Conservation (phyloP, 2,329 filamentous ascomycete species). For the Huntiella abstrusa region DNA sequence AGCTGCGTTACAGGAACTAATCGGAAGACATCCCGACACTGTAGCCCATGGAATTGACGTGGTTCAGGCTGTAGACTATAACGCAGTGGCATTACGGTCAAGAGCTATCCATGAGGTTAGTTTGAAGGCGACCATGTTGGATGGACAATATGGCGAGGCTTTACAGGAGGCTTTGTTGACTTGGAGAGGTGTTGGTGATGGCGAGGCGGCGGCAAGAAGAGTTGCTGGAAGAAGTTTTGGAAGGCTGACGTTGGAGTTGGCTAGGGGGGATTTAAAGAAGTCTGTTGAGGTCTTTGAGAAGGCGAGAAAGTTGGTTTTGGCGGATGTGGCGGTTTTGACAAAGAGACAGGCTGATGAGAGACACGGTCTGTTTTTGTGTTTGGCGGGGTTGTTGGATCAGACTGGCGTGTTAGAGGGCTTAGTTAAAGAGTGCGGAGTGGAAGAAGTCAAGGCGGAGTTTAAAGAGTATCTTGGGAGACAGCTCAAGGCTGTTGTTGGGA, state of each 20-base stretch:
- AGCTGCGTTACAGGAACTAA: constrained; percentile 80
- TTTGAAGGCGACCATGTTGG: constrained; percentile 45
- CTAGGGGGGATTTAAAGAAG: constrained; percentile 13
- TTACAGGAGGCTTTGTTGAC: constrained; percentile 52
- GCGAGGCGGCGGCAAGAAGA: constrained; percentile 54
- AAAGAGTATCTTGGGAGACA: not conserved
- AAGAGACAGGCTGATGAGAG: constrained; percentile 46
- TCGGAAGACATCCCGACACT: constrained; percentile 78
- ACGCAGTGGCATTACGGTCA: constrained; percentile 72
- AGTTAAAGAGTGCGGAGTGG: constrained; percentile 15
- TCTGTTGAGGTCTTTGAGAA: constrained; percentile 15
- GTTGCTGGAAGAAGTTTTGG: constrained; percentile 55
- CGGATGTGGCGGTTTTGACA: constrained; percentile 27
- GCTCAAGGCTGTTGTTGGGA: not conserved
- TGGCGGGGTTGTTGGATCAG: constrained; percentile 38
- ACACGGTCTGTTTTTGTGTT: constrained; percentile 44
- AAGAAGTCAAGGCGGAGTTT: not conserved
- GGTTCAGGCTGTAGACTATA: constrained; percentile 83
- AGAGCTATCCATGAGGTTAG: constrained; percentile 67
- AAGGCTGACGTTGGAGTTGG: constrained; percentile 27
- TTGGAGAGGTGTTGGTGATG: constrained; percentile 77
- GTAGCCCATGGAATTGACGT: constrained; percentile 65
- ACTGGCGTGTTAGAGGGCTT: constrained; percentile 21
- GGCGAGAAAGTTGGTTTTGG: constrained; percentile 25
- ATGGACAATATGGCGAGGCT: constrained; percentile 48